Base-by-base conservation (phyloP, 495 filamentous ascomycete species). In the Penicillium simplicissimum region DNA sequence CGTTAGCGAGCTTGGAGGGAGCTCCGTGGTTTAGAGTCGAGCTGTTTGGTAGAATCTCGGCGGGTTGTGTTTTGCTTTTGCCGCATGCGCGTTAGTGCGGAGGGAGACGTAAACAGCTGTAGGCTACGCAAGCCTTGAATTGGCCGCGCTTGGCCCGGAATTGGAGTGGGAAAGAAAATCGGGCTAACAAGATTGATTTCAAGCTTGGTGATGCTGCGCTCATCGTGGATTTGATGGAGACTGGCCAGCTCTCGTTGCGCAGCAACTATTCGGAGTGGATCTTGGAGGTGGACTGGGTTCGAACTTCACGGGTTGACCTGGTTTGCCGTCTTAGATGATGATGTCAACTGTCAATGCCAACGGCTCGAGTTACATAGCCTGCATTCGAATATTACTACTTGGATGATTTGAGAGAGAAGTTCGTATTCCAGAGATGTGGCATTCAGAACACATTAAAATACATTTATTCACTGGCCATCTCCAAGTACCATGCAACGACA, bases 21-120 rank as follows among this genome's bases (percentile, higher is more conserved):
- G 53, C 23, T 31, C 17, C 14, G 36, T 42, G 21, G 2, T 11
- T 19, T 5, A 1, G 28, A 52, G 33, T 19, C 11, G 33, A 53
- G 37, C 19, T 55, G 17, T 5, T 5, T 33, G 36, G 36, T 55
- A 4, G 37, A 55, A 52, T 37, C 17, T 59, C 52, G 64, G 37
- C 43, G 48, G 61, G 38, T 59, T 58, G 31, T 65, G 67, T 70
- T 70, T 67, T 67, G 61, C 37, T 67, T 70, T 70, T 70, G 21
- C 67, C 67, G 45, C 47, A 62, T 66, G 58, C 61, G 65, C 59
- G 38, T 54, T 54, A 58, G 58, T 58, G 61, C 23, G 15, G 57
- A 53, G 49, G 49, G 47, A 36, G 49, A 28, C 57, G 25, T 15
- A 42, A 59, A 34, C 28, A 55, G 45, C 21, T 21, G 57, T 37